These are phyloP conservation scores for Colletotrichum liaoningense DNA, from an alignment of 2,329 filamentous ascomycete species.

Conservation along the genomic window DNA sequence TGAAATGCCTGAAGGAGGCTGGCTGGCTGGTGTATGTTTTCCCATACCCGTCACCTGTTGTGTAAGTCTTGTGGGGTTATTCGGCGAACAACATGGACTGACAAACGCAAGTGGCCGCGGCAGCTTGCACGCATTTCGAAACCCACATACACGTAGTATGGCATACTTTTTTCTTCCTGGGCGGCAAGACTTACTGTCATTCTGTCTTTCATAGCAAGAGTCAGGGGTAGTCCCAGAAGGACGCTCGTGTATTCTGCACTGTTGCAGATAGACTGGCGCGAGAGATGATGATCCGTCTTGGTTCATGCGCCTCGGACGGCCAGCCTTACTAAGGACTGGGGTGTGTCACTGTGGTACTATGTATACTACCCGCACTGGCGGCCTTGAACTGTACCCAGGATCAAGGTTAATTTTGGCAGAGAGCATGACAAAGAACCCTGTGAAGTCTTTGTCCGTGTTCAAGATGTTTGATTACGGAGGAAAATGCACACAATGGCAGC, in stretches of 20 bases:
- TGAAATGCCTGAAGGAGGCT: background rate
- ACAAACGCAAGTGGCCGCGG: slow-evolving; percentile 7
- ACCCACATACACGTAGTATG: background rate
- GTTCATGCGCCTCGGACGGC: slow-evolving; percentile 25
- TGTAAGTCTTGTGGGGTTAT: background rate
- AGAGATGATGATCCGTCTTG: slow-evolving; percentile 25
- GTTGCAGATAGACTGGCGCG: slow-evolving; percentile 30
- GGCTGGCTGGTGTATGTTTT: background rate
- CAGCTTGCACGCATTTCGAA: slow-evolving; percentile 9
- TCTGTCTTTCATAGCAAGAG: slow-evolving; percentile 12
- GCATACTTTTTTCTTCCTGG: background rate
- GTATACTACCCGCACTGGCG: background rate
- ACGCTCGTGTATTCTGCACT: slow-evolving; percentile 5
- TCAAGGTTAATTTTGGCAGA: slow-evolving; percentile 17
- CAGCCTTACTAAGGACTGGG: slow-evolving; percentile 7
- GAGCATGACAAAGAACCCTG: slow-evolving; percentile 24
- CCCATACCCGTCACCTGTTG: background rate
- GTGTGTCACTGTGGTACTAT: too few species aligned
- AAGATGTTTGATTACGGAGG: background rate
- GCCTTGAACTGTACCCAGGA: background rate
- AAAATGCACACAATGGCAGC: background rate
- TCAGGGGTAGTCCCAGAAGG: slow-evolving; percentile 12
- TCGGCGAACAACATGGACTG: background rate
- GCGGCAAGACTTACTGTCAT: slow-evolving; percentile 7
- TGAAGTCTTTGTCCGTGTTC: background rate